Evolutionary conservation across 2,329 filamentous ascomycete species (phyloP).

Genomic region (Ophiostoma australiae): DNA sequence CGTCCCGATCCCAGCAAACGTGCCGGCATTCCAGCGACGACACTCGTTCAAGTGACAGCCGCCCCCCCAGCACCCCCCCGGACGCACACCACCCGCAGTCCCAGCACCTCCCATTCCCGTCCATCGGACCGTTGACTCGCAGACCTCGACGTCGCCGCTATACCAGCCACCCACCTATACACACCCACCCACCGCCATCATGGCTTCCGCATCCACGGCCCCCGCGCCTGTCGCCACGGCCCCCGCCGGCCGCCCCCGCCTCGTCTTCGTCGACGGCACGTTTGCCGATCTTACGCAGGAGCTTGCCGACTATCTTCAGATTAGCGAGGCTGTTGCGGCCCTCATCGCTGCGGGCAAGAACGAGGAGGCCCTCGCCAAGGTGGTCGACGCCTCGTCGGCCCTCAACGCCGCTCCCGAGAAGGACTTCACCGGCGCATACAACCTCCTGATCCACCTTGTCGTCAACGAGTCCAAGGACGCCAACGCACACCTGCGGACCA

Average conservation of each 20-base stretch:
- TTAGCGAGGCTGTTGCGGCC: constrained; percentile 70
- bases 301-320: constrained; percentile 89
- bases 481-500: constrained; percentile 76
- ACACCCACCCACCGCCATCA: constrained; percentile 18
- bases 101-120: neutral
- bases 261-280: constrained; percentile 79
- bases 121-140: neutral
- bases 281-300: constrained; percentile 92
- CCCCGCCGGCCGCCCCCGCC: constrained; percentile 44
- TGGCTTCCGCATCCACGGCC: constrained; percentile 22
- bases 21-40: neutral
- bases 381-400: constrained; percentile 71
- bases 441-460: constrained; percentile 90
- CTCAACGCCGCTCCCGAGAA: constrained; percentile 88
- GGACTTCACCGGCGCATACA: constrained; percentile 94
- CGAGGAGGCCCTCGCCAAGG: constrained; percentile 83
- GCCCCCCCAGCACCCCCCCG: neutral
- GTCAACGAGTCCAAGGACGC: constrained; percentile 72
- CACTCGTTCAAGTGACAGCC: neutral
- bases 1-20: neutral
- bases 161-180: neutral
- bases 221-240: constrained; percentile 16
- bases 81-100: neutral
- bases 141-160: constrained; percentile 5
- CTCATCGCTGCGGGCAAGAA: constrained; percentile 63